Percentiles rank a stretch among this genome's conserved stretches.
Conservation (phyloP, 768 basidiomycete genomes). For the Crassisporium funariophilum region DNA sequence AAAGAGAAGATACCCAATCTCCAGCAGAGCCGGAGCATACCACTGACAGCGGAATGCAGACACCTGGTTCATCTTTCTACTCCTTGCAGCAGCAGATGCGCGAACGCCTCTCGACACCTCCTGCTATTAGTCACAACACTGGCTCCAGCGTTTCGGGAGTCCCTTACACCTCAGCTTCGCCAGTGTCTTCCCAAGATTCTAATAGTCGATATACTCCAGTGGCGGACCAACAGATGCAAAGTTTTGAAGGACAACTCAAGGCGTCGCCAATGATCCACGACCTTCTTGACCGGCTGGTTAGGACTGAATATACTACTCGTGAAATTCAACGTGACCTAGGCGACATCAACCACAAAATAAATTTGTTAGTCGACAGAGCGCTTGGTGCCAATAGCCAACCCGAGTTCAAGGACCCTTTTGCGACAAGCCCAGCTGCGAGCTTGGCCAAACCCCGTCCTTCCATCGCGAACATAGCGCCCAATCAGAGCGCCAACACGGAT, state of each 20-base stretch:
- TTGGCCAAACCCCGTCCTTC: constrained; percentile 55
- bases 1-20: constrained; percentile 31
- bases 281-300: constrained; percentile 70
- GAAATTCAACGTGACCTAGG: constrained; percentile 75
- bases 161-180: constrained; percentile 65
- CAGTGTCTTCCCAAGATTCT: constrained; percentile 78
- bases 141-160: constrained; percentile 29
- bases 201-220: constrained; percentile 61
- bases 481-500: constrained; percentile 66
- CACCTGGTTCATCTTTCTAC: constrained; percentile 21
- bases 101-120: constrained; percentile 15
- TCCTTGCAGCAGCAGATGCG: constrained; percentile 15
- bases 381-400: constrained; percentile 49
- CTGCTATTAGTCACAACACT: constrained; percentile 6
- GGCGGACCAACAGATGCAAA: constrained; percentile 47
- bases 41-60: constrained; percentile 25
- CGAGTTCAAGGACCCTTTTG: constrained; percentile 87
- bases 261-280: constrained; percentile 76
- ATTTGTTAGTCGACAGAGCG: constrained; percentile 71
- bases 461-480: constrained; percentile 69
- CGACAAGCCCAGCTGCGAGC: constrained; percentile 45
- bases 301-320: constrained; percentile 68
- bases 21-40: constrained; percentile 21
- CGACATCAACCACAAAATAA: constrained; percentile 78
- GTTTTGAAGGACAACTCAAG: constrained; percentile 75